Evolutionary conservation across 2,329 filamentous ascomycete genomes (phyloP).

Genomic region (Trichophaea hybrida): DNA sequence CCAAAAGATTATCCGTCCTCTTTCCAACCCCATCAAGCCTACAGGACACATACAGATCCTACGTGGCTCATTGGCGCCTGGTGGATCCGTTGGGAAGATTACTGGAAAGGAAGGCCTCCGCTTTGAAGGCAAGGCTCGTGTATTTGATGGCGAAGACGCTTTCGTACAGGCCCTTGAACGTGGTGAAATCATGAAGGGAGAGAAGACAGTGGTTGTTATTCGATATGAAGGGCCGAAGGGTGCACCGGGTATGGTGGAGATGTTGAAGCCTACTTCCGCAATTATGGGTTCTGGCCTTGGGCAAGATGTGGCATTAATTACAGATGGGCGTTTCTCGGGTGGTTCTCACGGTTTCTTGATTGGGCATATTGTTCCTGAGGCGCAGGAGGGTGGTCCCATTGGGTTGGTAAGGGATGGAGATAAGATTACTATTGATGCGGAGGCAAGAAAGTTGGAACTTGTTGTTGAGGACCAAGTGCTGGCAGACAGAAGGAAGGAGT

Average conservation of each 20-base stretch:
- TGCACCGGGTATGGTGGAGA: conserved; percentile 59
- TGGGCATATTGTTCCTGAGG: conserved; percentile 48
- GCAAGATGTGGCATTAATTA: conserved; percentile 56
- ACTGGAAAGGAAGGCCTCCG: conserved; percentile 57
- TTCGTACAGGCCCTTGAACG: conserved; percentile 54
- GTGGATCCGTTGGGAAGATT: conserved; percentile 59
- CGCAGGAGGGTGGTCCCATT: conserved; percentile 46
- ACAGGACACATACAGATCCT: conserved; percentile 63
- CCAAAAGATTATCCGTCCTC: conserved; percentile 55
- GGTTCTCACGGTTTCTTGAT: conserved; percentile 48
- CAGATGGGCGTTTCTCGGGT: conserved; percentile 50
- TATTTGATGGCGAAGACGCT: conserved; percentile 54
- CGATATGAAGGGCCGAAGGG: conserved; percentile 61
- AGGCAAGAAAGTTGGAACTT: conserved; percentile 41
- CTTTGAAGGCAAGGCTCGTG: conserved; percentile 55
- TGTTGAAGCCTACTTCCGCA: conserved; percentile 56
- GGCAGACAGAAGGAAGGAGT: conserved; percentile 38
- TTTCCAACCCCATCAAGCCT: conserved; percentile 54
- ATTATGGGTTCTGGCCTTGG: conserved; percentile 62
- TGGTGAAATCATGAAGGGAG: conserved; percentile 56
- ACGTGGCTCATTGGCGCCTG: conserved; percentile 53
- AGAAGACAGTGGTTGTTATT: conserved; percentile 64
- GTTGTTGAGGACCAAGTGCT: conserved; percentile 39
- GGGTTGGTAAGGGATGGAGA: conserved; percentile 45
- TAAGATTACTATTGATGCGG: conserved; percentile 46